Base-by-base conservation (phyloP, 1,284 basidiomycete species). In the Moesziomyces sp. region DNA sequence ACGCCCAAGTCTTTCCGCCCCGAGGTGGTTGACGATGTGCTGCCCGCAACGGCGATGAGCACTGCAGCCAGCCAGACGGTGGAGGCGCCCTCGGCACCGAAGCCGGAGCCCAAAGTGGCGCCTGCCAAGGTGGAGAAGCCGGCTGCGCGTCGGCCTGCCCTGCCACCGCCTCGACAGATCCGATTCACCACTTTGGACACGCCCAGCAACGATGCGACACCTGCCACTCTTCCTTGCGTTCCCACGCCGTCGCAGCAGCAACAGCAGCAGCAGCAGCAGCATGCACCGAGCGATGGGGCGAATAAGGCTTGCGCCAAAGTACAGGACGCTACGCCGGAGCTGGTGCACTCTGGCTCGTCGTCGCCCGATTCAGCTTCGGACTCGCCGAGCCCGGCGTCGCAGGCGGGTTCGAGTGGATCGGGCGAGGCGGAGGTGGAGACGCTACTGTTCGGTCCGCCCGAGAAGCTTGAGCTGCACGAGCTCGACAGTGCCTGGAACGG, bases 91-190 rank as follows among this genome's bases (percentile, higher is more conserved):
- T 14, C 35, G 3, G 19, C 54, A 8, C 46, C 18, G 2, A 44
- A 55, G 54, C 47, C 44, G 23, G 47, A 51, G 18, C 45, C 45
- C 26, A 54, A 58, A 48, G 21, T 21, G 0, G 60, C 58, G 40
- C 14, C 49, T 1, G 19, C 34, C 44, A 68, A 69, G 35, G 40
- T 46, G 5, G 70, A 73, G 5, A 67, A 60, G 52, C 52, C 59
- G 0, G 46, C 57, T 19, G 23, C 57, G 14, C 56, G 64, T 52
- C 64, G 70, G 28, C 70, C 70, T 47, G 64, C 63, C 9, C 57
- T 67, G 43, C 70, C 70, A 19, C 70, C 70, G 44, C 70, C 70
- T 23, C 70, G 70, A 38, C 70, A 73, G 51, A 73, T 73, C 30
- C 63, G 70, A 11, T 73, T 73, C 56, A 73, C 70, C 1, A 73